Conservation (phyloP, 1,284 basidiomycete species). For the Schizophyllum commune region DNA sequence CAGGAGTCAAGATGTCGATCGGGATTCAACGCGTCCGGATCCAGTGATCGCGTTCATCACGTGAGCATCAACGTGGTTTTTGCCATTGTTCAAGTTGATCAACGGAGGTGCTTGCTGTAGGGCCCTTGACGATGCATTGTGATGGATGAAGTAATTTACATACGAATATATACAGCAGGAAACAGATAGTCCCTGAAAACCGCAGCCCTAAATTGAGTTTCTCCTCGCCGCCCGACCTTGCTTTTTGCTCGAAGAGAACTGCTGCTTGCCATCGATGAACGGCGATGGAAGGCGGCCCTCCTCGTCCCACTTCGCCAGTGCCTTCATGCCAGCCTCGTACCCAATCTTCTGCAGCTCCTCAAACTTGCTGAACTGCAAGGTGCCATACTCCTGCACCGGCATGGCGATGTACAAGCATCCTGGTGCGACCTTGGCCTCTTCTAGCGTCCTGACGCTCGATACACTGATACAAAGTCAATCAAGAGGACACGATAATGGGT, state of each 20-base stretch:
- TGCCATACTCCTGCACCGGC: conserved; percentile 90
- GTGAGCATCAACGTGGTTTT: neutral
- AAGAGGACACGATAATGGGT: neutral
- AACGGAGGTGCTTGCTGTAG: no score
- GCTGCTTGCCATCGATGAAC: conserved; percentile 49
- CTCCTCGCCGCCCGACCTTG: conserved; percentile 70
- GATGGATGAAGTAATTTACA: no score
- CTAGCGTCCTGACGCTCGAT: conserved; percentile 90
- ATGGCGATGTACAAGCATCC: conserved; percentile 91
- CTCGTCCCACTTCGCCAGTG: conserved; percentile 74
- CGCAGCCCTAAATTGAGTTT: conserved; percentile 46
- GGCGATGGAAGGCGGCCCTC: conserved; percentile 76
- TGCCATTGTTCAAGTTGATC: no score
- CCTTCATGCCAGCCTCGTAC: conserved; percentile 66
- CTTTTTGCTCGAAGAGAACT: conserved; percentile 39
- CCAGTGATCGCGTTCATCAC: neutral
- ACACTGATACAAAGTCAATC: conserved; percentile 48
- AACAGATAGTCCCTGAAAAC: no score
- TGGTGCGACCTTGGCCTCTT: conserved; percentile 86
- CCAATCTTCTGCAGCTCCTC: conserved; percentile 84
- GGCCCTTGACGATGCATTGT: no score
- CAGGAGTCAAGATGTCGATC: neutral
- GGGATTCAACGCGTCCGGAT: neutral
- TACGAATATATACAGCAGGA: no score
- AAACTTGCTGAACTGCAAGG: conserved; percentile 73